These are phyloP conservation scores for Xylaria sp. DNA, from an alignment of 495 filamentous ascomycete genomes.

Conservation along the genomic window DNA sequence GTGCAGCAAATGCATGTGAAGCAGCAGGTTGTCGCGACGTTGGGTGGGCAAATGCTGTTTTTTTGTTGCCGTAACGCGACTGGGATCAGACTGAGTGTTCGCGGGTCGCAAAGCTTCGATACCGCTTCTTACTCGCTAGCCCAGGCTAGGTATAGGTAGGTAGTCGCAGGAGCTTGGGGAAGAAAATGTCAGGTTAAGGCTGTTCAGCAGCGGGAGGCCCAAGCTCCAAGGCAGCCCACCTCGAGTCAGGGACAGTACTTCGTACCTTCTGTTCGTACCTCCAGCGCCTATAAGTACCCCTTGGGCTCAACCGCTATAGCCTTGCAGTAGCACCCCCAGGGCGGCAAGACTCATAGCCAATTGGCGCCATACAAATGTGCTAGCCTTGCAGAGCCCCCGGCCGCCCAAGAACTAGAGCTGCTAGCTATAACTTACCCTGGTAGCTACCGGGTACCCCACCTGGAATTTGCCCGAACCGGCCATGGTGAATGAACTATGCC, in stretches of 20 bases:
- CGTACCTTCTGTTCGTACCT: neutral
- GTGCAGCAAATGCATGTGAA: constrained; percentile 43
- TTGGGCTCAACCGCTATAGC: neutral
- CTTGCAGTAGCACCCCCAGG: constrained; percentile 7
- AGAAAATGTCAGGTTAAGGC: neutral
- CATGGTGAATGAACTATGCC: neutral
- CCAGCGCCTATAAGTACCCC: neutral
- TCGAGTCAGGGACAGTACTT: neutral
- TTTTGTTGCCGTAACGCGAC: constrained; percentile 34
- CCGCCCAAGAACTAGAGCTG: constrained; percentile 1
- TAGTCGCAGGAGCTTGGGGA: neutral
- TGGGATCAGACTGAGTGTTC: constrained; percentile 16
- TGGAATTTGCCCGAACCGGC: constrained; percentile 25
- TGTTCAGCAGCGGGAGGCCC: neutral
- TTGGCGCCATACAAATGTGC: neutral
- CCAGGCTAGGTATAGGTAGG: neutral
- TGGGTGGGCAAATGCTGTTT: constrained; percentile 15
- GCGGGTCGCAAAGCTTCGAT: constrained; percentile 28
- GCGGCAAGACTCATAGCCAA: neutral
- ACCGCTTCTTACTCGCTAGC: constrained; percentile 2
- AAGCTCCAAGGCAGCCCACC: constrained; percentile 6
- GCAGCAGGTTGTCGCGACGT: constrained; percentile 29
- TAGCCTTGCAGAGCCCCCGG: constrained; percentile 7
- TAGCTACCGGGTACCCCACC: constrained; percentile 25
- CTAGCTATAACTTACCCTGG: neutral